Conservation (phyloP, 306 rosid species). For the Aeschynomene evenia region DNA sequence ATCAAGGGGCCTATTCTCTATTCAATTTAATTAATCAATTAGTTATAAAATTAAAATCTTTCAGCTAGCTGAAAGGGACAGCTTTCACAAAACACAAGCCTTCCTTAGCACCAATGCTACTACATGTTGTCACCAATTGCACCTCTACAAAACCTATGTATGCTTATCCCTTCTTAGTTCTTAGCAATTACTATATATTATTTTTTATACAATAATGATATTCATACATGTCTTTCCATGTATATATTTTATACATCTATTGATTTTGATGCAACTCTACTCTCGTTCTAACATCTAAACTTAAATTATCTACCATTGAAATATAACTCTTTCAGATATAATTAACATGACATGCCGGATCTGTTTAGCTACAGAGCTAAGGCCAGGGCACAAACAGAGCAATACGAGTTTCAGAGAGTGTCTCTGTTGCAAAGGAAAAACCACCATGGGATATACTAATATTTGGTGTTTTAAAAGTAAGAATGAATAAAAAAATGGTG, state of each 20-base stretch:
- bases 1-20: slow-evolving; percentile 9
- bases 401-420: not conserved
- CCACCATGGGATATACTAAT: too few species aligned
- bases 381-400: not conserved
- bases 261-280: too few species aligned
- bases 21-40: too few species aligned
- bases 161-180: not conserved
- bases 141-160: not conserved
- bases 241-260: too few species aligned
- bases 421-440: not conserved
- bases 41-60: too few species aligned
- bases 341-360: not conserved
- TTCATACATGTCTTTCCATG: too few species aligned
- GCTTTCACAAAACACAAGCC: not conserved
- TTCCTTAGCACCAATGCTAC: not conserved
- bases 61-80: not conserved
- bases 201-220: too few species aligned
- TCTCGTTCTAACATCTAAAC: too few species aligned
- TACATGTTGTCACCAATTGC: not conserved
- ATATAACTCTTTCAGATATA: too few species aligned
- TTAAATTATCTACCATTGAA: not conserved
- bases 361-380: not conserved
- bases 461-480: too few species aligned
- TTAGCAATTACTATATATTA: too few species aligned
- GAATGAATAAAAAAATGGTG: too few species aligned